Evolutionary conservation across 2,329 filamentous ascomycete genomes (phyloP), one percentile per base, ranked within the genome.

Genomic region (Zelopaecilomyces penicillatus): DNA sequence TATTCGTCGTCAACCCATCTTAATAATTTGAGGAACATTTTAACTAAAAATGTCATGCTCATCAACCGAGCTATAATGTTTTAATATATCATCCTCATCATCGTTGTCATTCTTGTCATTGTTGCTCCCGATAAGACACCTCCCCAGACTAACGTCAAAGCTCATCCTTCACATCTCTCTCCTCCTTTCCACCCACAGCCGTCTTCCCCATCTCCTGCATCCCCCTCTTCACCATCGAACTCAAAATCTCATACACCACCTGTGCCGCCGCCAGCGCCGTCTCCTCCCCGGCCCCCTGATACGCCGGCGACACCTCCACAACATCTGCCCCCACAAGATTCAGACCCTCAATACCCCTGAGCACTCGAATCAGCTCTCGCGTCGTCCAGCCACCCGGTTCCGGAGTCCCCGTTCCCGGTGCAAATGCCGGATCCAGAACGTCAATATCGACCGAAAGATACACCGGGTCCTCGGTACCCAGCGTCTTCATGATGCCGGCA

Each of bases 381-480:
- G 85, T 94, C 5, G 87, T 93, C 89, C 89, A 95, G 33, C 89
- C 89, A 46, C 90, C 89, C 0, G 88, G 85, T 68, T 95, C 89
- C 0, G 89, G 89, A 0, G 89, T 95, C 1, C 89, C 90, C 0
- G 88, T 95, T 2, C 84, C 87, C 0, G 87, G 87, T 2, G 65
- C 65, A 42, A 68, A 66, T 6, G 64, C 65, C 0, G 89, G 88
- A 60, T 95, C 88, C 4, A 95, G 71, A 1, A 87, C 89, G 58
- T 95, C 88, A 55, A 95, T 95, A 58, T 95, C 89, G 5, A 69
- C 77, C 32, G 78, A 85, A 7, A 94, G 68, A 59, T 95, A 94
- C 1, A 95, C 87, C 0, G 87, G 87, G 52, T 78, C 80, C 51
- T 87, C 78, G 26, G 81, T 83, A 1, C 87, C 87, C 5, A 94